phyloP scores from a whole-genome alignment of 1,284 basidiomycete species.

The Coniferiporia weirii region DNA sequence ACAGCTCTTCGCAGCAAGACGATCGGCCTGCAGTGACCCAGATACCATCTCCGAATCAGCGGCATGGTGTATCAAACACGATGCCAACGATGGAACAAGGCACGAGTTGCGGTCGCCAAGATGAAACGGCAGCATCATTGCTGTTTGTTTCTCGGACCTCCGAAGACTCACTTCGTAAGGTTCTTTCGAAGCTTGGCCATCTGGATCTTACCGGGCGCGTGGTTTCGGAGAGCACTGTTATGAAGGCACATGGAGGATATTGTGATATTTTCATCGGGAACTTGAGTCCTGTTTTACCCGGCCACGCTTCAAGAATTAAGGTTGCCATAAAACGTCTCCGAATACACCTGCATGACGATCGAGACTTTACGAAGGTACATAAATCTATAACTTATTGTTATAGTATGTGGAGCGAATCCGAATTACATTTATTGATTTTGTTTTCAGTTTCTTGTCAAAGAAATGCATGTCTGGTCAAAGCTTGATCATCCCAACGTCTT shows the following conservation, averaged over 20 bases:
- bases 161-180: background rate
- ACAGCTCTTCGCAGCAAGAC: no score
- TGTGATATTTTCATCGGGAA: conserved; percentile 11
- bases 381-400: background rate
- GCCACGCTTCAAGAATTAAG: background rate
- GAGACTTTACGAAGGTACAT: conserved; percentile 9
- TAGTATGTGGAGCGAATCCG: no score
- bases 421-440: background rate
- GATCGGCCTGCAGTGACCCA: no score
- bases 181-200: background rate
- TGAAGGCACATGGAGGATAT: conserved; percentile 4
- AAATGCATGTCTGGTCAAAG: conserved; percentile 13
- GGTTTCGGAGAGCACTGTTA: background rate
- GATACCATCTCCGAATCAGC: no score
- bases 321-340: conserved; percentile 15
- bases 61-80: no score
- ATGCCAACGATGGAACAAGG: no score
- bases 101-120: no score
- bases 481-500: conserved; percentile 12
- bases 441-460: conserved; percentile 5
- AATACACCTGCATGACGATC: background rate
- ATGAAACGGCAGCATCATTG: no score
- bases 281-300: background rate
- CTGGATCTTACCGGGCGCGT: conserved; percentile 1
- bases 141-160: background rate